Evolutionary conservation across 306 rosid species (phyloP).

Genomic region (Fagus crenata): DNA sequence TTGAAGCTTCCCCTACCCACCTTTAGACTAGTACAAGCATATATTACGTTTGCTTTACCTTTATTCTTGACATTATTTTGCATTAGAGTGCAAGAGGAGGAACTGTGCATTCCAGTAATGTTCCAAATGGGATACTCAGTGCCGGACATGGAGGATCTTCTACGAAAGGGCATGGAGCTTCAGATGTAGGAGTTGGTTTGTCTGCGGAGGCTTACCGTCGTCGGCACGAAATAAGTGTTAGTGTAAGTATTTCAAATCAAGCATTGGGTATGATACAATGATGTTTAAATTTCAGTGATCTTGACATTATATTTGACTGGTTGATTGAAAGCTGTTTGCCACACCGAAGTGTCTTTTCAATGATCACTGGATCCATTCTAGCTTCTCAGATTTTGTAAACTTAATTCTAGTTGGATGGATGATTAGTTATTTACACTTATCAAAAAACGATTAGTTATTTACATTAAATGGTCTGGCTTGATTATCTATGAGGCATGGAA

Average conservation of each 20-base stretch:
- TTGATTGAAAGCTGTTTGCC: background rate
- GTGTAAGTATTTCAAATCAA: conserved; percentile 52
- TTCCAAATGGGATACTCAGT: conserved; percentile 44
- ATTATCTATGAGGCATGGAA: background rate
- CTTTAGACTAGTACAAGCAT: background rate
- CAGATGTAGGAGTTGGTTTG: conserved; percentile 68
- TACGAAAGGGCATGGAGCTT: conserved; percentile 45
- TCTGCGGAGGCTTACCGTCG: conserved; percentile 76
- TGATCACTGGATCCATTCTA: background rate
- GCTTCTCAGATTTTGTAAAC: background rate
- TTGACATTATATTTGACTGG: background rate
- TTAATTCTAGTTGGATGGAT: background rate
- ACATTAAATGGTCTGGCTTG: background rate
- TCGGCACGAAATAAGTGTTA: conserved; percentile 78
- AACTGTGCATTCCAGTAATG: conserved; percentile 39
- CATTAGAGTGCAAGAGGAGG: conserved; percentile 61
- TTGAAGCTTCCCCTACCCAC: background rate
- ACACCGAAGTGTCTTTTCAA: background rate
- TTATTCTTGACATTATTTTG: conserved; percentile 27
- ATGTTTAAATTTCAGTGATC: background rate
- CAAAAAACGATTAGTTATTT: background rate
- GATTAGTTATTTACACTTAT: background rate
- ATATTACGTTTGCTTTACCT: background rate
- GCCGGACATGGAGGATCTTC: conserved; percentile 54
- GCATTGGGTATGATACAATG: background rate